Percentiles rank a stretch among this genome's conserved stretches.
Evolutionary conservation across 805 yeast species (phyloP).

Genomic region (Scheffersomyces amazonensis): DNA sequence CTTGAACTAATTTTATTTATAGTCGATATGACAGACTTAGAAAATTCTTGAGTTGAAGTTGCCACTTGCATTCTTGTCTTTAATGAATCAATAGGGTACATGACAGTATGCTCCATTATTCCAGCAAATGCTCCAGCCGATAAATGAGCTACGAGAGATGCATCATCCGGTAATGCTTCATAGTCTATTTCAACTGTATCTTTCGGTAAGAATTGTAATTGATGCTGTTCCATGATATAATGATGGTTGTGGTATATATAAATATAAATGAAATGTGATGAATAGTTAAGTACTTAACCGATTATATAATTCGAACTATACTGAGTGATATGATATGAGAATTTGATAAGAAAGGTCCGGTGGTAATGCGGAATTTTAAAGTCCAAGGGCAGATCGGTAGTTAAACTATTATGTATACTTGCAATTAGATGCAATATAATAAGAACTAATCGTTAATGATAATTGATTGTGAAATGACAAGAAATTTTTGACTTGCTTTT

Average conservation of each 20-base stretch:
- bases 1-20: conserved; percentile 74
- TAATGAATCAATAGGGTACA: conserved; percentile 96
- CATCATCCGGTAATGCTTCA: conserved; percentile 86
- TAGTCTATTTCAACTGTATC: conserved; percentile 69
- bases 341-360: too few relatives aligned
- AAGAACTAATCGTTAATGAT: too few relatives aligned
- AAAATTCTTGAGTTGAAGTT: conserved; percentile 13
- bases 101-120: conserved; percentile 94
- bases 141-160: conserved; percentile 78
- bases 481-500: too few relatives aligned
- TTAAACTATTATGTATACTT: too few relatives aligned
- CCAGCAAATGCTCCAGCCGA: conserved; percentile 99
- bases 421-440: too few relatives aligned
- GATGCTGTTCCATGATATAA: conserved; percentile 22
- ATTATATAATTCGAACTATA: too few relatives aligned
- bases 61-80: conserved; percentile 90
- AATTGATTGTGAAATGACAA: too few relatives aligned
- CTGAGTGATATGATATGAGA: too few relatives aligned
- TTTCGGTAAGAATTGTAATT: conserved; percentile 17
- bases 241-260: neutral
- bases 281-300: too few relatives aligned
- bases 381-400: too few relatives aligned
- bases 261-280: too few relatives aligned
- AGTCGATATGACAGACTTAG: conserved; percentile 55
- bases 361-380: too few relatives aligned